Conservation (phyloP, 2,329 filamentous ascomycete species). For the Triangularia setosa region DNA sequence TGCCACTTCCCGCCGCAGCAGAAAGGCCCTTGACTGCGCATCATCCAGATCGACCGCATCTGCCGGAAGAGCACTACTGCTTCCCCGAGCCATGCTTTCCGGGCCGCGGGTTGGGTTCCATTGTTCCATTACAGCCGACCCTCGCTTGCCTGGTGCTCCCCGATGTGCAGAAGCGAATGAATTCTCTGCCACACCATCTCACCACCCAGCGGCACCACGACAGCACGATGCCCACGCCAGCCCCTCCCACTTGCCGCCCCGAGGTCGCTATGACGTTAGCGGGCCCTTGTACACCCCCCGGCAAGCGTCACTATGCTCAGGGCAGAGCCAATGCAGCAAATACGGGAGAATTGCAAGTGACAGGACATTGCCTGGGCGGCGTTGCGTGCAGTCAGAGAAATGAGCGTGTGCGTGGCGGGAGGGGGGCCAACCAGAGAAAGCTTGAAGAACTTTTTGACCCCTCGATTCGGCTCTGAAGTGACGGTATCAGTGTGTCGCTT, state of each 20-base stretch:
- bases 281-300: constrained; percentile 1
- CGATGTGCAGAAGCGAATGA: constrained; percentile 17
- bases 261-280: constrained; percentile 19
- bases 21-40: constrained; percentile 34
- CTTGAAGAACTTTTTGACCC: background rate
- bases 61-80: constrained; percentile 36
- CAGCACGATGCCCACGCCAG: constrained; percentile 2
- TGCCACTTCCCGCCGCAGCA: constrained; percentile 30
- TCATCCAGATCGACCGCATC: constrained; percentile 36
- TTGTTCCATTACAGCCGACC: constrained; percentile 27
- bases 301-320: constrained; percentile 2
- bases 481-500: background rate
- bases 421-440: background rate
- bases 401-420: background rate
- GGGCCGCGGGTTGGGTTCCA: constrained; percentile 34
- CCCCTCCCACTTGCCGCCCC: constrained; percentile 2
- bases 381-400: constrained; percentile 6
- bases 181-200: constrained; percentile 9
- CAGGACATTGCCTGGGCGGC: background rate
- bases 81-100: constrained; percentile 36
- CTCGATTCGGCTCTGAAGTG: background rate
- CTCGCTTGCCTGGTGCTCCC: constrained; percentile 19
- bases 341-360: background rate
- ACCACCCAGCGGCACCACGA: background rate
- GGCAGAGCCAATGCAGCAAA: background rate